These are phyloP conservation scores for Harringtonia lauricola DNA, from an alignment of 2,329 filamentous ascomycete species.

Conservation along the genomic window DNA sequence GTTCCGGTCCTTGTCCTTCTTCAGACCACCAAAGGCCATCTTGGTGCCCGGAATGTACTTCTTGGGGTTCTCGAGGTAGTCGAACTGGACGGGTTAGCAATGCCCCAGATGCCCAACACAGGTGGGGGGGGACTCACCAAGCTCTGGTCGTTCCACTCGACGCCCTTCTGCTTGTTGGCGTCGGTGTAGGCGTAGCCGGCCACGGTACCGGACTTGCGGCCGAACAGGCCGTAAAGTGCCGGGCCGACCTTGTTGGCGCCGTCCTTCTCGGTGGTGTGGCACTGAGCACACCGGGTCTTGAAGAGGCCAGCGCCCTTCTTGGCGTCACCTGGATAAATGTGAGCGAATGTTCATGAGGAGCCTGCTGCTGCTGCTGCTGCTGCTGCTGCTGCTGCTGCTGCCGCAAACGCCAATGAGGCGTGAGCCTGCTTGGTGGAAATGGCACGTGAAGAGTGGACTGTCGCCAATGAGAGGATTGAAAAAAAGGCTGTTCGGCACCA, in stretches of 20 bases:
- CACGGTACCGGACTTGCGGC: constrained; percentile 85
- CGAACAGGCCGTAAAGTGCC: constrained; percentile 93
- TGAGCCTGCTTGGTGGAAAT: too few species aligned
- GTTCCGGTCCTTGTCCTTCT: constrained; percentile 99
- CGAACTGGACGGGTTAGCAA: constrained; percentile 48
- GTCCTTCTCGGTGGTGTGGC: constrained; percentile 86
- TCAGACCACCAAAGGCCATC: constrained; percentile 99
- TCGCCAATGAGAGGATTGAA: too few species aligned
- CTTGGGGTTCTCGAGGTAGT: constrained; percentile 99
- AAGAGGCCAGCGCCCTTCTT: constrained; percentile 98
- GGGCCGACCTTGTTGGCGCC: constrained; percentile 98
- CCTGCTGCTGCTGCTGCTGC: neutral
- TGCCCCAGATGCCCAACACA: neutral
- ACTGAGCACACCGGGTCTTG: constrained; percentile 98
- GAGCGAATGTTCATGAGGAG: neutral
- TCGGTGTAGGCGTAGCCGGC: constrained; percentile 96
- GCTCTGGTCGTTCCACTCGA: constrained; percentile 77
- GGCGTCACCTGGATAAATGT: constrained; percentile 57
- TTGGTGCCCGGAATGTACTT: constrained; percentile 99
- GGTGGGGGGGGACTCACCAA: constrained; percentile 45
- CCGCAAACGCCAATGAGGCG: too few species aligned
- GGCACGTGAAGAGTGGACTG: too few species aligned
- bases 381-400: too few species aligned
- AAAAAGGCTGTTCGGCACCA: too few species aligned
- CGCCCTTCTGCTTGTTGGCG: constrained; percentile 96